These are phyloP conservation scores for Termitomyces sp. DNA, from an alignment of 768 basidiomycete genomes.

Conservation along the genomic window DNA sequence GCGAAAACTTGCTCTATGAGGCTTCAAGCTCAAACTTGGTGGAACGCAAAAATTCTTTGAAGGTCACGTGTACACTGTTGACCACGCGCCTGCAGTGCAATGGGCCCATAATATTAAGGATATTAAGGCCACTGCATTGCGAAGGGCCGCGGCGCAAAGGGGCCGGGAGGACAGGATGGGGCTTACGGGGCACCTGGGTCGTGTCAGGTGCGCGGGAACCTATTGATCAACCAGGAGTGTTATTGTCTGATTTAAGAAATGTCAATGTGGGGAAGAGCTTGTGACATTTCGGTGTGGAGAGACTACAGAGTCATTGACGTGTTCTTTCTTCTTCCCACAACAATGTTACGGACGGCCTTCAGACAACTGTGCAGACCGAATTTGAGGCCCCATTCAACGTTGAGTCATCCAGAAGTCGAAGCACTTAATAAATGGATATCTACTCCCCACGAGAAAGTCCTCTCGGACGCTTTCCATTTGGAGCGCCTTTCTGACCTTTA, in stretches of 20 bases:
- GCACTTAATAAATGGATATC: slow-evolving; percentile 50
- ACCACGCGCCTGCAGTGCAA: too few relatives aligned
- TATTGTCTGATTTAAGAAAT: too few relatives aligned
- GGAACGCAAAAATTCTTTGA: background rate
- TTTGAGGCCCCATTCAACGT: slow-evolving; percentile 9
- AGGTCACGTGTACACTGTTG: background rate
- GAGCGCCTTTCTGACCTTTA: slow-evolving; percentile 62
- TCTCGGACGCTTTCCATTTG: slow-evolving; percentile 44
- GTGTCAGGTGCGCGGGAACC: too few relatives aligned
- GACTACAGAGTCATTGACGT: background rate
- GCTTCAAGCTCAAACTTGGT: background rate
- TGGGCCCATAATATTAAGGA: too few relatives aligned
- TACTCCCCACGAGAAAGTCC: slow-evolving; percentile 36
- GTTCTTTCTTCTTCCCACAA: background rate
- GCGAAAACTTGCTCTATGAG: background rate
- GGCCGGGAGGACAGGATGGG: too few relatives aligned
- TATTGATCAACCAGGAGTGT: too few relatives aligned
- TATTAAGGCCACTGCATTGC: too few relatives aligned
- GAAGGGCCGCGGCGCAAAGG: too few relatives aligned
- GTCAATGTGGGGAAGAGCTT: too few relatives aligned
- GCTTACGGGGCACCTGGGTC: too few relatives aligned
- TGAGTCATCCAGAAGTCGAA: slow-evolving; percentile 12
- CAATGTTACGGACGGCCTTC: slow-evolving; percentile 12
- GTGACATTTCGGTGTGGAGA: too few relatives aligned
- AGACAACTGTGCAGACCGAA: slow-evolving; percentile 6